Conservation (phyloP, 495 filamentous ascomycete species). For the Jackrogersella minutella region DNA sequence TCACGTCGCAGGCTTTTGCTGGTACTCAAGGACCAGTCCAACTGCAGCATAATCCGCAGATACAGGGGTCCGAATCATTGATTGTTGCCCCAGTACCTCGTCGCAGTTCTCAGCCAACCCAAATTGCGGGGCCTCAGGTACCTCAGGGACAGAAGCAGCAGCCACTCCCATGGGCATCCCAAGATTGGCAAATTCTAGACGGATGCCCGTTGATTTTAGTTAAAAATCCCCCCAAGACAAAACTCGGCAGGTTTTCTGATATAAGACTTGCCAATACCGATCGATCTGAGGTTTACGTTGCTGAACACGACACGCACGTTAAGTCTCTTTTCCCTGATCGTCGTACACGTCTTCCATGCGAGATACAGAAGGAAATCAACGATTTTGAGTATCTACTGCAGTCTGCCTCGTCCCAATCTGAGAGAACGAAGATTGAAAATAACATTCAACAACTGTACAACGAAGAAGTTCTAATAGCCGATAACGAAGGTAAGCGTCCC, state of each 20-base stretch:
- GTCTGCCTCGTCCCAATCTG: not conserved
- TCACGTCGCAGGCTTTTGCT: not conserved
- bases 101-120: not conserved
- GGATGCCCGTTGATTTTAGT: conserved; percentile 2
- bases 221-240: conserved; percentile 17
- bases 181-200: conserved; percentile 21
- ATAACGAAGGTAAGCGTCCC: conserved; percentile 14
- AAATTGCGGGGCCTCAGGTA: conserved; percentile 1
- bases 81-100: not conserved
- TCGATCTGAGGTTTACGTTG: conserved; percentile 1
- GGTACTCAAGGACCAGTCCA: not conserved
- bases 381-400: not conserved
- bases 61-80: not conserved
- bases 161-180: too few relatives aligned
- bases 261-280: too few relatives aligned
- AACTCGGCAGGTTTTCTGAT: not conserved
- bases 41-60: not conserved
- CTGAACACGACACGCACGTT: not conserved
- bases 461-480: conserved; percentile 17
- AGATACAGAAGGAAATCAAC: conserved; percentile 15
- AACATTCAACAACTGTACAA: conserved; percentile 2
- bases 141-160: too few relatives aligned
- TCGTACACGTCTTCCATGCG: conserved; percentile 14
- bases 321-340: conserved; percentile 3
- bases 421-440: not conserved